Base-by-base conservation (phyloP, 2,329 filamentous ascomycete genomes). In the Bipolaris bicolor region DNA sequence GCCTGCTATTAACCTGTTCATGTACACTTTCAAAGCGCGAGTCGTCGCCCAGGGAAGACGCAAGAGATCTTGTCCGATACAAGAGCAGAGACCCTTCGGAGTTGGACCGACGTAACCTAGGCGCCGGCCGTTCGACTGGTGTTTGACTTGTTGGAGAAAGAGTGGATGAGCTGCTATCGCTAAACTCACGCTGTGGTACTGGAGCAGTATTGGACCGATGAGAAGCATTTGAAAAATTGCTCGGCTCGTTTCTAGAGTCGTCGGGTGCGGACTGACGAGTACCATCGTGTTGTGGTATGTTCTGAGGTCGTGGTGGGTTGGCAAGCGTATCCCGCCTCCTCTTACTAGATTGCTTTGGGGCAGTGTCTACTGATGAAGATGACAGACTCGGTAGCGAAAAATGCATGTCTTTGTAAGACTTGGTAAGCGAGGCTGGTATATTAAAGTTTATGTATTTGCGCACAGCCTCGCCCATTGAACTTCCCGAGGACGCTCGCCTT, bases 41-140 rank as follows among this genome's bases (percentile, higher is more conserved):
- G 67, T 94, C 91, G 70, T 97, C 91, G 1, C 93, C 93, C 0
- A 96, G 82, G 0, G 92, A 96, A 0, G 92, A 95, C 0, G 90
- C 88, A 24, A 88, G 83, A 0, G 93, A 96, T 2, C 92, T 80
- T 4, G 86, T 88, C 64, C 91, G 87, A 65, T 90, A 89, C 15
- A 95, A 82, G 16, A 82, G 79, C 58, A 96, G 77, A 5, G 91
- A 95, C 57, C 92, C 89, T 72, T 96, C 90, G 1, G 91, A 94
- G 1, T 86, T 87, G 0, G 86, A 85, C 64, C 86, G 82, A 41
- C 86, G 82, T 29, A 92, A 75, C 49, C 61, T 63, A 37, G 64
- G 65, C 18, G 62, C 16, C 20, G 70, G 65, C 44, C 64, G 68
- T 31, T 65, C 63, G 36, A 48, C 50, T 3, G 56, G 53, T 3